phyloP scores from a whole-genome alignment of 768 basidiomycete species.

The Trametes sanguinea region DNA sequence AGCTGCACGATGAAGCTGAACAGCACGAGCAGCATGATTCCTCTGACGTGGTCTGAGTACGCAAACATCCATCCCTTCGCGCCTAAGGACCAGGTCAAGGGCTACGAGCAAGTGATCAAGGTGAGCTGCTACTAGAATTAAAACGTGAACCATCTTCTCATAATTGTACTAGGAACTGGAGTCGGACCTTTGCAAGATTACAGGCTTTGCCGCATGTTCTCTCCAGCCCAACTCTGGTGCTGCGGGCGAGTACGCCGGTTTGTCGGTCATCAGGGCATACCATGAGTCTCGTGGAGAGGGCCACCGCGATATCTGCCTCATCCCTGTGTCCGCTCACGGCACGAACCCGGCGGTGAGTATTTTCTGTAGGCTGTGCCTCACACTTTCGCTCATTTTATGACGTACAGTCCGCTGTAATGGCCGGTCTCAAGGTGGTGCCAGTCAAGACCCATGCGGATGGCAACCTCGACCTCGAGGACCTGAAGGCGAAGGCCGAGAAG shows the following conservation, averaged over 20 bases:
- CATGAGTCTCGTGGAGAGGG: conserved; percentile 86
- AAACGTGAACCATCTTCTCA: neutral
- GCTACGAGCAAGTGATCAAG: conserved; percentile 82
- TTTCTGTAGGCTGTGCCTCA: too few species aligned
- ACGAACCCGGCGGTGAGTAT: conserved; percentile 92
- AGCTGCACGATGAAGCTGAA: conserved; percentile 99
- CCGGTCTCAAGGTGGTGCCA: conserved; percentile 94
- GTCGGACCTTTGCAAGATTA: conserved; percentile 86
- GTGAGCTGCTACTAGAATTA: conserved; percentile 37
- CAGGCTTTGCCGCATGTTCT: conserved; percentile 94
- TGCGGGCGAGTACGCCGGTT: conserved; percentile 96
- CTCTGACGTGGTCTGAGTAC: conserved; percentile 94
- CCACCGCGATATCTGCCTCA: conserved; percentile 88
- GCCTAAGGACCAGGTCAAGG: conserved; percentile 84
- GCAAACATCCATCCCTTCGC: conserved; percentile 90
- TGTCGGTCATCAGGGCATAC: conserved; percentile 92
- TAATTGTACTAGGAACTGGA: conserved; percentile 72
- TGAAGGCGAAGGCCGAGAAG: conserved; percentile 83
- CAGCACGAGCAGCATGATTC: conserved; percentile 97
- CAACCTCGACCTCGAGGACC: conserved; percentile 85
- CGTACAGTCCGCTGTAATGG: conserved; percentile 89
- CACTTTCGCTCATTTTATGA: neutral
- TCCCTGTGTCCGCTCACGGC: conserved; percentile 95
- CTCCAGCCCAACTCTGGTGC: conserved; percentile 99
- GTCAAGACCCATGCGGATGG: conserved; percentile 89